A percentile compares a stretch with the other conserved stretches of the same genome.
phyloP scores from a whole-genome alignment of 306 rosid species.

The Trifolium dubium region DNA sequence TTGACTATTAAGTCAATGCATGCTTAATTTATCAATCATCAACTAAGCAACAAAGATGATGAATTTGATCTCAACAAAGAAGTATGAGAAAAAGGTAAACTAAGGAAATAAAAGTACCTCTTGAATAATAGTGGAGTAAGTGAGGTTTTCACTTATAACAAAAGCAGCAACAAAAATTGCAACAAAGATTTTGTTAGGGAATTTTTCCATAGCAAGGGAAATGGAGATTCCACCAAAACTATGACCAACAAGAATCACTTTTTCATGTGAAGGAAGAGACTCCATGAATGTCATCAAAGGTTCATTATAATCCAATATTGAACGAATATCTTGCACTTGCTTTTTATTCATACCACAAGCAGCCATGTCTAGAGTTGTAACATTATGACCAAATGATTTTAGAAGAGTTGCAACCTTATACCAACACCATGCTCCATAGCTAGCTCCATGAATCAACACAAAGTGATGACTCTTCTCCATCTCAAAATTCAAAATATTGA shows the following conservation, averaged over 20 bases:
- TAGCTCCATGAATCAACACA: conserved; percentile 55
- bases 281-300: conserved; percentile 53
- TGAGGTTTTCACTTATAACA: conserved; percentile 36
- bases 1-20: too few species aligned
- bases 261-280: conserved; percentile 39
- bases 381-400: conserved; percentile 46
- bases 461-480: conserved; percentile 27
- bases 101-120: conserved; percentile 14
- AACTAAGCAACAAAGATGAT: too few species aligned
- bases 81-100: neutral
- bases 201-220: conserved; percentile 57
- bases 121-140: conserved; percentile 3
- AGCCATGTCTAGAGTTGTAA: conserved; percentile 51
- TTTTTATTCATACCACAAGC: conserved; percentile 54
- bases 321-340: conserved; percentile 44
- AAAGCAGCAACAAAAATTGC: conserved; percentile 57
- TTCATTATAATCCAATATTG: conserved; percentile 45
- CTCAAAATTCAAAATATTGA: too few species aligned
- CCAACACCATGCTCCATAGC: conserved; percentile 74
- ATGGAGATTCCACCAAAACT: conserved; percentile 54
- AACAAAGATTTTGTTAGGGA: conserved; percentile 47
- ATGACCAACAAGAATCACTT: conserved; percentile 56
- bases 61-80: too few species aligned
- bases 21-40: too few species aligned
- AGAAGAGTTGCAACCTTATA: conserved; percentile 50